These are phyloP conservation scores for Botrytis tulipae DNA, from an alignment of 2,329 filamentous ascomycete genomes.

Conservation along the genomic window DNA sequence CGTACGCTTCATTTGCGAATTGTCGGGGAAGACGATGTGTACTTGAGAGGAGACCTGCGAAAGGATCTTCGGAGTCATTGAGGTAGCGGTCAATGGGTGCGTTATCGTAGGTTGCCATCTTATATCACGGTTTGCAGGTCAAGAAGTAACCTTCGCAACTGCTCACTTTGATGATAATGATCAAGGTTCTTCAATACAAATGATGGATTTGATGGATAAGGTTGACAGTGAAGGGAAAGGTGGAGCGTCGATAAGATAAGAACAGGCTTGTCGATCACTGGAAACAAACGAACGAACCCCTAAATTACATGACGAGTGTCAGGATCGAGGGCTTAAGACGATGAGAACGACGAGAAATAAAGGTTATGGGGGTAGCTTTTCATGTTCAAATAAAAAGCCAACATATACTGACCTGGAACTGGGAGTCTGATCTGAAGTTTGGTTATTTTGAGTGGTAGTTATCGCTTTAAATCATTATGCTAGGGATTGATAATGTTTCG, in stretches of 20 bases:
- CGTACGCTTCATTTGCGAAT: neutral
- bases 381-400: neutral
- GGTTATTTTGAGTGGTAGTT: neutral
- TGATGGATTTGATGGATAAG: neutral
- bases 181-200: neutral
- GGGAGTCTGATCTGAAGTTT: neutral
- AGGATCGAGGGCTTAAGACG: neutral
- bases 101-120: slow-evolving; percentile 3
- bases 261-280: slow-evolving; percentile 5
- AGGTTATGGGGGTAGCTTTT: too few relatives aligned
- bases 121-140: neutral
- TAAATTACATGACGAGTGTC: neutral
- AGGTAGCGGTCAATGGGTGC: slow-evolving; percentile 1
- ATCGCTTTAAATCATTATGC: neutral
- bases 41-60: neutral
- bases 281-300: neutral
- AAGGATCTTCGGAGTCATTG: slow-evolving; percentile 6
- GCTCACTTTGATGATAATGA: neutral
- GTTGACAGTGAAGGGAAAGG: neutral
- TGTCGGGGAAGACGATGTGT: neutral
- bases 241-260: slow-evolving; percentile 13
- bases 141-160: neutral
- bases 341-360: neutral
- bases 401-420: neutral
- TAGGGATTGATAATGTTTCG: neutral